These are phyloP conservation scores for Suhomyces emberorum DNA, from an alignment of 805 yeast species.

Conservation along the genomic window DNA sequence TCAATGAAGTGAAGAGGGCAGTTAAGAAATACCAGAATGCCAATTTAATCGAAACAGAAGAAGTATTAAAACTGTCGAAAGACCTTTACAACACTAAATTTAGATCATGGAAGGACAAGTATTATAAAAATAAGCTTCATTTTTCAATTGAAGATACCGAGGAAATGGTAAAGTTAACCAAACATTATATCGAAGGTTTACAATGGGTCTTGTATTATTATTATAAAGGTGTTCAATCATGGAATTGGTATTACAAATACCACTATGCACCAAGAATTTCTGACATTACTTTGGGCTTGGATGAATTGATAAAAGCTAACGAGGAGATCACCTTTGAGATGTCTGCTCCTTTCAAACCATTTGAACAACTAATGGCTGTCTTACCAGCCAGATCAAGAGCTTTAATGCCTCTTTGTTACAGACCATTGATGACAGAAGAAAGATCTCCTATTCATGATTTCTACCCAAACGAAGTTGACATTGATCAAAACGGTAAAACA, in stretches of 20 bases:
- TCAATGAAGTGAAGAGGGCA: constrained; percentile 47
- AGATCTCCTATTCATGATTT: constrained; percentile 85
- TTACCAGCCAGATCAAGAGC: constrained; percentile 86
- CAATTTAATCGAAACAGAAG: constrained; percentile 58
- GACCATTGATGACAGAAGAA: constrained; percentile 81
- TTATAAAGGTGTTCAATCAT: constrained; percentile 85
- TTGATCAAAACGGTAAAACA: constrained; percentile 91
- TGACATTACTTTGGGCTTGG: constrained; percentile 72
- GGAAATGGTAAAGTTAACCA: constrained; percentile 58
- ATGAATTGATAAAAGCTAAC: constrained; percentile 39
- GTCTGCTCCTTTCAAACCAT: constrained; percentile 84
- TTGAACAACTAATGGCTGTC: constrained; percentile 96
- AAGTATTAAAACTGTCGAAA: constrained; percentile 45
- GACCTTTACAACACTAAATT: constrained; percentile 72
- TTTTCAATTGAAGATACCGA: constrained; percentile 63
- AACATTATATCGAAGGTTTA: constrained; percentile 86
- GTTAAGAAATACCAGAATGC: constrained; percentile 67
- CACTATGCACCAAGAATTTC: constrained; percentile 95
- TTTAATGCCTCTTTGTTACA: constrained; percentile 73
- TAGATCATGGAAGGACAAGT: constrained; percentile 77
- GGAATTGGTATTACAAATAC: constrained; percentile 92
- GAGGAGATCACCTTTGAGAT: constrained; percentile 53
- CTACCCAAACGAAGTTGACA: constrained; percentile 82
- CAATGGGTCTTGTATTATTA: constrained; percentile 96
- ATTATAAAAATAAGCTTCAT: constrained; percentile 76